Base-by-base conservation (phyloP, 2,329 filamentous ascomycete genomes). In the Chalaropsis thielavioides region DNA sequence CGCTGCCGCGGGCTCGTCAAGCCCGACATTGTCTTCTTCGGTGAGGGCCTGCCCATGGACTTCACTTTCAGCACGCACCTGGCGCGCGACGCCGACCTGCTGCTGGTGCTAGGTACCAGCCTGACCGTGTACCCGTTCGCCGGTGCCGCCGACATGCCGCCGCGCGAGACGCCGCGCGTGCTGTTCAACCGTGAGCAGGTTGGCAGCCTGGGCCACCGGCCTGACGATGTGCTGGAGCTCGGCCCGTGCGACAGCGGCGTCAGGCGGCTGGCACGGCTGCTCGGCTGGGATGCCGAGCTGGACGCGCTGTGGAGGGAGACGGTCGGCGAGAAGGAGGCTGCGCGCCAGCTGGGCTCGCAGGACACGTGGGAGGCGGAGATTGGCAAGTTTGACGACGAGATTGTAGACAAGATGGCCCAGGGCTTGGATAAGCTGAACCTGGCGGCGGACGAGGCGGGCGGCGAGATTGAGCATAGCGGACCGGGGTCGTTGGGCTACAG, bases 11-110 rank as follows among this genome's bases (percentile, higher is more conserved):
- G 92, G 0, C 77, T 94, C 1, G 90, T 96, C 44, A 96, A 96
- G 76, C 92, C 92, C 0, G 90, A 96, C 71, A 96, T 96, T 72
- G 90, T 95, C 41, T 96, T 96, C 76, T 96, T 96, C 70, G 91
- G 91, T 62, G 91, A 92, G 73, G 74, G 81, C 0, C 75, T 92
- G 2, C 76, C 76, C 0, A 70, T 71, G 46, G 68, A 68, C 0
- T 78, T 78, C 64, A 70, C 72, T 0, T 68, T 73, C 24, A 70
- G 72, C 8, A 68, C 76, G 49, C 74, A 86, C 13, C 81, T 83
- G 0, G 76, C 75, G 1, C 44, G 59, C 10, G 75, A 81, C 70
- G 88, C 90, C 0, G 90, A 96, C 72, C 76, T 96, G 1, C 82
- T 87, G 51, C 87, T 97, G 63, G 81, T 96, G 24, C 86, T 96